Base-by-base conservation (phyloP, 1,284 basidiomycete genomes). In the Lignosus rhinocerotis region DNA sequence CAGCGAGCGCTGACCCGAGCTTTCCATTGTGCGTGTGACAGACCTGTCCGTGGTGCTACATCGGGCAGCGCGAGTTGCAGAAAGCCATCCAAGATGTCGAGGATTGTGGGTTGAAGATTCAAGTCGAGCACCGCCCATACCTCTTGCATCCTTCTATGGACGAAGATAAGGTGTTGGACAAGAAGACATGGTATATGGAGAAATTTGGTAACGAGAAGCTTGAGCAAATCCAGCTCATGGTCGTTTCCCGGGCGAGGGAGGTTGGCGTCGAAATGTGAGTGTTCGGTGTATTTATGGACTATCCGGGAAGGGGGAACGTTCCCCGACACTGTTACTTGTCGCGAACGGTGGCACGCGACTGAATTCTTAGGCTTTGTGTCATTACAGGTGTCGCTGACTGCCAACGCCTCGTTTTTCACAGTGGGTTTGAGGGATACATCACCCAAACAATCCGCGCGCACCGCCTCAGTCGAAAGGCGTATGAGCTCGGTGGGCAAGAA, bases 121-220 rank as follows among this genome's bases (percentile, higher is more conserved):
- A 88, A 59, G 74, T 93, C 70, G 86, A 90, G 64, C 89, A 89
- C 72, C 76, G 88, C 62, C 92, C 92, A 0, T 93, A 87, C 78
- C 76, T 88, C 56, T 80, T 93, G 68, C 77, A 83, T 67, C 60
- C 80, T 30, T 75, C 76, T 51, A 75, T 84, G 46, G 73, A 78
- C 10, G 76, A 80, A 42, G 75, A 77, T 61, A 69, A 76, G 16
- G 73, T 76, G 30, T 66, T 81, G n/a, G 76, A 78, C 61, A 83
- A 80, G 69, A 69, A 68, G 10, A 80, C 80, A 51, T 82, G 80
- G 67, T 80, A 86, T 69, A 55, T 66, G 21, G 78, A 78, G 58
- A 82, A 82, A 61, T 79, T 88, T 32, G 89, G 89, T 12, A 75
- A 79, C 65, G 86, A 87, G 46, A 79, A 79, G 60, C 81, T 81